These are phyloP conservation scores for Fusarium tanahbumbuense DNA, from an alignment of 2,329 filamentous ascomycete genomes.

Conservation along the genomic window DNA sequence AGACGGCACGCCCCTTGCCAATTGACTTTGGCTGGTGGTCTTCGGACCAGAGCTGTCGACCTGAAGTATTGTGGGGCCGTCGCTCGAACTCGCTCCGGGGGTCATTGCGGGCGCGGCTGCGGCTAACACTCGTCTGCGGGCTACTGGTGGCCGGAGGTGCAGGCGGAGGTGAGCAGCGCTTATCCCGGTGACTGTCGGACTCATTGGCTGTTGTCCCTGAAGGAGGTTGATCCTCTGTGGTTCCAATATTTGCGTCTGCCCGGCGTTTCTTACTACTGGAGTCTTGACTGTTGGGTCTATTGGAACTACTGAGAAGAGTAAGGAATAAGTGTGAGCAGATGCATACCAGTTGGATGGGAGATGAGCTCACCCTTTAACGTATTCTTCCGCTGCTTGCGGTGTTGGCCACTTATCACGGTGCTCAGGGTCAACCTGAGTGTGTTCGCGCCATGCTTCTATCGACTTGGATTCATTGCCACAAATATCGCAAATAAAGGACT, in stretches of 20 bases:
- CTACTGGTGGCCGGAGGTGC: conserved; percentile 17
- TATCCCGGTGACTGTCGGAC: conserved; percentile 35
- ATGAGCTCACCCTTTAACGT: conserved; percentile 21
- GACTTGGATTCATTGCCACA: conserved; percentile 44
- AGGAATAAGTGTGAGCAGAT: conserved; percentile 4
- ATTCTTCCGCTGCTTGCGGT: conserved; percentile 10
- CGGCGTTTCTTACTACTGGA: conserved; percentile 18
- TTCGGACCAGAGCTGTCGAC: conserved; percentile 48
- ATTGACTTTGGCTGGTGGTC: conserved; percentile 36
- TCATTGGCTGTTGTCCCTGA: conserved; percentile 1
- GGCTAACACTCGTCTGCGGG: conserved; percentile 25
- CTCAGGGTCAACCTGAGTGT: conserved; percentile 33
- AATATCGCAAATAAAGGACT: conserved; percentile 10
- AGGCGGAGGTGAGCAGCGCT: conserved; percentile 47
- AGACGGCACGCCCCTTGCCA: conserved; percentile 9
- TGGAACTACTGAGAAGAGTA: background rate
- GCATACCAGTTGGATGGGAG: background rate
- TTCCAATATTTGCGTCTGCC: conserved; percentile 9
- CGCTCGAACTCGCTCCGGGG: conserved; percentile 40
- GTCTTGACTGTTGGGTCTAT: background rate
- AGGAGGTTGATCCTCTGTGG: background rate
- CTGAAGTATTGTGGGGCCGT: conserved; percentile 25
- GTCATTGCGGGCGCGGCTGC: conserved; percentile 28
- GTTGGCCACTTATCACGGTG: conserved; percentile 38
- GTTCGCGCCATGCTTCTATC: conserved; percentile 45